phyloP scores from a whole-genome alignment of 169 alveolate genomes.

The Plasmodium gallinaceum region DNA sequence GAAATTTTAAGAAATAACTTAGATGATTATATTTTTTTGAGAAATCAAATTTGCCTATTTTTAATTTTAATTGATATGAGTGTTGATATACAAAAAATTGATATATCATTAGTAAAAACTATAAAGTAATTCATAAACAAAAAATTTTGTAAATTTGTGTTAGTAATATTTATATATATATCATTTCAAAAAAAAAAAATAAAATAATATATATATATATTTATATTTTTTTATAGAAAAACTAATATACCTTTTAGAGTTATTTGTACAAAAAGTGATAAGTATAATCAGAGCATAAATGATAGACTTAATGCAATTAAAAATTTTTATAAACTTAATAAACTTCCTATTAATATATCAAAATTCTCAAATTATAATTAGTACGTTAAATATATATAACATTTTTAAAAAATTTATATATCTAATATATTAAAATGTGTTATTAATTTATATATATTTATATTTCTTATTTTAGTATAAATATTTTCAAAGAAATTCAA shows the following conservation, averaged over 20 bases:
- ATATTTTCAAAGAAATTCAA: slow-evolving; percentile 65
- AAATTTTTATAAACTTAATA: slow-evolving; percentile 55
- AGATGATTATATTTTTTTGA: slow-evolving; percentile 57
- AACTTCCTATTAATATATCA: slow-evolving; percentile 50
- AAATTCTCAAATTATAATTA: slow-evolving; percentile 62
- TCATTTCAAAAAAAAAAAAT: neutral
- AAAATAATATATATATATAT: slow-evolving; percentile 9
- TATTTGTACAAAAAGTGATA: slow-evolving; percentile 66
- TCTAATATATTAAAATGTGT: neutral
- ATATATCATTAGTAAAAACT: slow-evolving; percentile 33
- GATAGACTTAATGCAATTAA: slow-evolving; percentile 47
- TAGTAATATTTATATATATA: neutral
- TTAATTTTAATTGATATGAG: slow-evolving; percentile 67
- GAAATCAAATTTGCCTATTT: slow-evolving; percentile 68
- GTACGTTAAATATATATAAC: slow-evolving; percentile 14
- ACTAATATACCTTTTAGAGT: slow-evolving; percentile 51
- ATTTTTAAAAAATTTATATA: neutral
- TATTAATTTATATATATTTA: neutral
- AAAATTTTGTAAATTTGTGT: no score
- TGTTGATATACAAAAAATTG: slow-evolving; percentile 66
- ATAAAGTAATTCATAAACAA: slow-evolving; percentile 13
- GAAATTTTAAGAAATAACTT: slow-evolving; percentile 34
- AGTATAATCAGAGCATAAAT: slow-evolving; percentile 13
- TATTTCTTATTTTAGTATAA: slow-evolving; percentile 43
- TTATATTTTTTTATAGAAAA: slow-evolving; percentile 7